Percentiles rank a stretch among this genome's conserved stretches.
Evolutionary conservation across 345 rosid species (phyloP).

Genomic region (Rhodamnia rubescens): DNA sequence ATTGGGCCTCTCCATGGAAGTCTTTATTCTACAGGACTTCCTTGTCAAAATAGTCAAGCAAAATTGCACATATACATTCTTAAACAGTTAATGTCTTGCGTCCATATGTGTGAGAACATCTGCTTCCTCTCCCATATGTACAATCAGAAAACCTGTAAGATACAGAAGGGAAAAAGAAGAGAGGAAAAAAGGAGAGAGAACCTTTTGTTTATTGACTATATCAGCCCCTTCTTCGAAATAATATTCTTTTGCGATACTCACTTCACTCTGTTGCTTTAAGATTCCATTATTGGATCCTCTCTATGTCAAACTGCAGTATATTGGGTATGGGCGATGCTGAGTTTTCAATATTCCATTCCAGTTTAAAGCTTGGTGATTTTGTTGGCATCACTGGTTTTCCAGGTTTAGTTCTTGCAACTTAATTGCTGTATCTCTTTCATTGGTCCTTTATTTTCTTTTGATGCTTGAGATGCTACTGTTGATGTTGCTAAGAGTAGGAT

Average conservation of each 20-base stretch:
- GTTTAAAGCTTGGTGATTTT: conserved; percentile 60
- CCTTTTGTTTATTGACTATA: neutral
- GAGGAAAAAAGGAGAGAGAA: neutral
- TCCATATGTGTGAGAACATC: neutral
- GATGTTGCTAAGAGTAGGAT: neutral
- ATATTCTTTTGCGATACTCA: neutral
- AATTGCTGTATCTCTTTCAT: neutral
- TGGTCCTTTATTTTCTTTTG: neutral
- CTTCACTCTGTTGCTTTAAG: neutral
- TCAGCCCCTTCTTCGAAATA: neutral
- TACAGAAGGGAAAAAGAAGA: neutral
- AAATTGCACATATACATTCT: neutral
- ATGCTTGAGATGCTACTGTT: neutral
- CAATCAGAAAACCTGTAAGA: neutral
- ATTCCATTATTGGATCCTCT: neutral
- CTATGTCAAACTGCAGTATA: conserved; percentile 30
- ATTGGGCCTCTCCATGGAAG: neutral
- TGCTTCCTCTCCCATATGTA: neutral
- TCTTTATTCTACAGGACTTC: neutral
- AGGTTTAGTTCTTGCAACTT: conserved; percentile 34
- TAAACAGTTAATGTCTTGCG: neutral
- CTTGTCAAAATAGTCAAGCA: neutral
- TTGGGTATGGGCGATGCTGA: conserved; percentile 55
- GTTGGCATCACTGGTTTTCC: conserved; percentile 93
- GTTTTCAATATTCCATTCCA: conserved; percentile 54